Evolutionary conservation across 179 eudicot genomes (phyloP).

Genomic region (Sideroxylon spinosum): DNA sequence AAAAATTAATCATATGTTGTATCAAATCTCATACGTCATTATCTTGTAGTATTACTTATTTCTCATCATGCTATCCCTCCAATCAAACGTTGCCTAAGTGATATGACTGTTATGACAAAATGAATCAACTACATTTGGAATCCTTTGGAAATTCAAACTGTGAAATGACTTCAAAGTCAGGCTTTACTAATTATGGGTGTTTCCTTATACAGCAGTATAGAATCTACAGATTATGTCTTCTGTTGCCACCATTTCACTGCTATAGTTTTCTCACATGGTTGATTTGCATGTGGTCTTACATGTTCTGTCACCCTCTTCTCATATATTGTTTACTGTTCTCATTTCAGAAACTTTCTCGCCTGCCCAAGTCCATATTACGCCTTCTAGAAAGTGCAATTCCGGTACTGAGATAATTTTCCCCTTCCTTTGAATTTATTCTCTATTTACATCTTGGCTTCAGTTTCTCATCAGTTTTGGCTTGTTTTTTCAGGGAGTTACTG

Average conservation of each 20-base stretch:
- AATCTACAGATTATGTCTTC: neutral
- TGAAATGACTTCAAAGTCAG: too few species aligned
- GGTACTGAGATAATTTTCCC: constrained; percentile 35
- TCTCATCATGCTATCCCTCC: too few species aligned
- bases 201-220: too few species aligned
- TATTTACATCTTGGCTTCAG: neutral
- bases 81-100: too few species aligned
- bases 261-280: neutral
- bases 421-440: neutral
- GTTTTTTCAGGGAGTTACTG: constrained; percentile 81
- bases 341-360: constrained; percentile 81
- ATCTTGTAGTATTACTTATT: too few species aligned
- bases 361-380: constrained; percentile 75
- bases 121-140: too few species aligned
- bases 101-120: too few species aligned
- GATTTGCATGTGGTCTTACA: too few species aligned
- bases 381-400: constrained; percentile 76
- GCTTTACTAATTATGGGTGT: too few species aligned
- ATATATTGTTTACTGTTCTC: constrained; percentile 13
- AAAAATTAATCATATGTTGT: too few species aligned
- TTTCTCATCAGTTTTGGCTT: constrained; percentile 7
- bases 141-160: too few species aligned
- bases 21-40: too few species aligned
- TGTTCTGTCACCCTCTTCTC: constrained; percentile 4
- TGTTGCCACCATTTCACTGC: neutral